Base-by-base conservation (phyloP, 371 early-diverging fungal species). In the Saksenaea oblongispora region DNA sequence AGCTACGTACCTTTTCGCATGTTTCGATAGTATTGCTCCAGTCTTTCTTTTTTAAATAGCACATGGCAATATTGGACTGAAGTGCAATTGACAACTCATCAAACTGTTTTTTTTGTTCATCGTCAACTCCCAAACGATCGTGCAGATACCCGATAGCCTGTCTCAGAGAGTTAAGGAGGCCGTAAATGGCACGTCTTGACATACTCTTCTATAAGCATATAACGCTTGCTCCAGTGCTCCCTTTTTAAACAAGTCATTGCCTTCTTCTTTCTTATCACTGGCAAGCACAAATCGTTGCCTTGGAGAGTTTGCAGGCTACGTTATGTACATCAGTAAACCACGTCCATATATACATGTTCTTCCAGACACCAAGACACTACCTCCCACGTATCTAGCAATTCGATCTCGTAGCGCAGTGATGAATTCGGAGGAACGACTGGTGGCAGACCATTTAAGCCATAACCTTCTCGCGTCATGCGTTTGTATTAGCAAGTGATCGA, bases 361-460 rank as follows among this genome's bases (percentile, higher is more conserved):
- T 17, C 22, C n/a, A 18, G 28, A 35, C 18, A 22, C 44, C 2
- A 27, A 34, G 18, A 5, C n/a, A 24, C 10, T 26, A 34, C 35
- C 74, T 80, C 83, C 67, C 84, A 81, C 42, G 75, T 72, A 3
- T 76, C 74, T 37, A 87, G 56, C 26, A 85, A 36, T 54, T 87
- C 85, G 0, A 87, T 74, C 54, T 81, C 83, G 56, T 79, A 87
- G 28, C 80, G 71, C 42, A 87, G 58, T n/a, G 71, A 66, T 28
- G 86, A 73, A 53, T 83, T 82, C 2, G 67, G 68, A 18, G 87
- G 87, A 11, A 87, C 84, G 47, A 77, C 70, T 53, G 84, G 83
- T 4, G 65, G 72, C 57, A 69, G 67, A 36, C 88, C 88, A 17
- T 69, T 60, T 47, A 67, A 81, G 4, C 88, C 87, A 61, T 85